phyloP scores from a whole-genome alignment of 441 rosid genomes.

The Euphorbia celastroides region DNA sequence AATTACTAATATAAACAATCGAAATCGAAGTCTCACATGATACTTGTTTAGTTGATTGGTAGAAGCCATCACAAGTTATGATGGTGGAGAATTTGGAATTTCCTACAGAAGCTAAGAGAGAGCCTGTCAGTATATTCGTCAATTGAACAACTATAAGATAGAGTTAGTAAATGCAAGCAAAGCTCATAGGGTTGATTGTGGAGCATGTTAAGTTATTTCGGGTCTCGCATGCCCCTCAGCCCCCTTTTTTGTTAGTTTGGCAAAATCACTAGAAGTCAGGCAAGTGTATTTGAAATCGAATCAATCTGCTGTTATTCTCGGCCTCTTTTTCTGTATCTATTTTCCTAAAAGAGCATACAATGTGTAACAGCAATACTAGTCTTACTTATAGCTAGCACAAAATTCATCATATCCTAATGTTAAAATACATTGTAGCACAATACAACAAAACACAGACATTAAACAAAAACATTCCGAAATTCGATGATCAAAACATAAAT shows the following conservation, averaged over 20 bases:
- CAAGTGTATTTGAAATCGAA: neutral
- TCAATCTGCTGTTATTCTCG: neutral
- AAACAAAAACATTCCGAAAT: neutral
- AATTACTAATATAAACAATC: too few species aligned
- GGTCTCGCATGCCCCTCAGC: neutral
- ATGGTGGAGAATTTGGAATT: slow-evolving; percentile 1
- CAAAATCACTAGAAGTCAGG: neutral
- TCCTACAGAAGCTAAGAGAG: neutral
- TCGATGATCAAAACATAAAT: neutral
- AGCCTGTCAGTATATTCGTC: neutral
- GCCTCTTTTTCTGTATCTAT: neutral
- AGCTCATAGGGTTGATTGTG: neutral
- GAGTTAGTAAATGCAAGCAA: neutral
- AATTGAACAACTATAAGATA: neutral
- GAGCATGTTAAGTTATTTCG: neutral
- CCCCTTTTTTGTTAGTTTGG: neutral
- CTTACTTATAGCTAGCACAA: neutral
- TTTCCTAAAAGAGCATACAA: neutral
- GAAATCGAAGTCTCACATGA: too few species aligned
- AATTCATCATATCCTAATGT: neutral
- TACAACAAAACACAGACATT: neutral
- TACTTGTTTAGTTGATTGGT: neutral
- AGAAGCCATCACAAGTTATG: neutral
- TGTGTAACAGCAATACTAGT: neutral
- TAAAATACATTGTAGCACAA: neutral